phyloP scores from a whole-genome alignment of 169 alveolate genomes.

The Babesia caballi region DNA sequence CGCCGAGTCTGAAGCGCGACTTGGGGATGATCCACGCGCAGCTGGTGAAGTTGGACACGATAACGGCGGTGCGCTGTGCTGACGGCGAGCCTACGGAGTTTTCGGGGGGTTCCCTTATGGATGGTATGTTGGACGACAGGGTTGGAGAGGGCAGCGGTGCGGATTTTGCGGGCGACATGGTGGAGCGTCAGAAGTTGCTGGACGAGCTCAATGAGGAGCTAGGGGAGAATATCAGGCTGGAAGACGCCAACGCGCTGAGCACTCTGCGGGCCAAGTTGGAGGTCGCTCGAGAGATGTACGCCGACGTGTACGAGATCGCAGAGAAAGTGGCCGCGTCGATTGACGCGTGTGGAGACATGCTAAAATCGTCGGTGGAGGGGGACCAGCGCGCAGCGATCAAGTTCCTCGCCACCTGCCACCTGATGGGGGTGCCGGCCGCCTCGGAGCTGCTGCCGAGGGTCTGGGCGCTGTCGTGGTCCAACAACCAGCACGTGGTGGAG shows the following conservation, averaged over 20 bases:
- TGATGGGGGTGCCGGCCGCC: slow-evolving; percentile 69
- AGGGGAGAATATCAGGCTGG: slow-evolving; percentile 9
- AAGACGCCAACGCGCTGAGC: not conserved
- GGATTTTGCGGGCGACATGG: not conserved
- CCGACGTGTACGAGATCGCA: slow-evolving; percentile 53
- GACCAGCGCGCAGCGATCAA: slow-evolving; percentile 72
- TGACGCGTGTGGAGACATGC: slow-evolving; percentile 12
- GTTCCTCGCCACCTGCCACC: slow-evolving; percentile 67
- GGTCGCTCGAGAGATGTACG: slow-evolving; percentile 49
- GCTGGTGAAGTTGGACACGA: slow-evolving; percentile 18
- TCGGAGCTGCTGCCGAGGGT: slow-evolving; percentile 64
- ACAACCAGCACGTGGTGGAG: slow-evolving; percentile 71
- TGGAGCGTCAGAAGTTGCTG: not conserved
- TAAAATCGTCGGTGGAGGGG: slow-evolving; percentile 71
- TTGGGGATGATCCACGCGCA: slow-evolving; percentile 40
- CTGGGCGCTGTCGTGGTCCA: slow-evolving; percentile 78
- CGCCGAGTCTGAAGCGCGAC: slow-evolving; percentile 45
- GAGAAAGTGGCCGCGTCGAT: slow-evolving; percentile 38
- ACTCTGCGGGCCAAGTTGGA: slow-evolving; percentile 33
- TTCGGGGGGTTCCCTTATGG: too few relatives aligned
- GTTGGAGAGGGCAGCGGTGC: not conserved
- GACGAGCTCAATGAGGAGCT: slow-evolving; percentile 29
- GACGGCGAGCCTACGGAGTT: too few relatives aligned
- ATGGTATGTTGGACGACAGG: too few relatives aligned
- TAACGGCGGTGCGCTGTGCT: too few relatives aligned